phyloP scores from a whole-genome alignment of 2,329 filamentous ascomycete species.

The Phyllosticta citribraziliensis region DNA sequence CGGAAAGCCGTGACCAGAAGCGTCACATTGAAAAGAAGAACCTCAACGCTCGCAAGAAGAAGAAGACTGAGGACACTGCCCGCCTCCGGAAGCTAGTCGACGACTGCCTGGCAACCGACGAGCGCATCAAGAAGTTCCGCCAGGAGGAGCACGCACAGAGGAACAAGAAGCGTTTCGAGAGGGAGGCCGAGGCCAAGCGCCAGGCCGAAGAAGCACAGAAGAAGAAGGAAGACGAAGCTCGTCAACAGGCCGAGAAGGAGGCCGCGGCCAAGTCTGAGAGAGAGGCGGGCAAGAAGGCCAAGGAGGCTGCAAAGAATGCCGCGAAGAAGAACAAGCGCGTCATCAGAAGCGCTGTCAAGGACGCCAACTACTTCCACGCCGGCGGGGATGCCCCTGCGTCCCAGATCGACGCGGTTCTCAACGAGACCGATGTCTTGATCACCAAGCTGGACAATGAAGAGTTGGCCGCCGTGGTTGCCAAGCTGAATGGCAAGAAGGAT shows the following conservation, averaged over 20 bases:
- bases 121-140: constrained; percentile 96
- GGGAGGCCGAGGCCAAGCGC: constrained; percentile 84
- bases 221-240: constrained; percentile 75
- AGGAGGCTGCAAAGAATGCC: constrained; percentile 97
- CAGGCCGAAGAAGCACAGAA: constrained; percentile 75
- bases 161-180: constrained; percentile 88
- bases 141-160: constrained; percentile 86
- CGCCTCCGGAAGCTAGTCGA: constrained; percentile 86
- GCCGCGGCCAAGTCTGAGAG: constrained; percentile 75
- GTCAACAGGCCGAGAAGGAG: constrained; percentile 72
- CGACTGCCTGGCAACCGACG: constrained; percentile 71
- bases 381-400: constrained; percentile 59
- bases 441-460: constrained; percentile 84
- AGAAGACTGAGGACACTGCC: constrained; percentile 94
- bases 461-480: constrained; percentile 70
- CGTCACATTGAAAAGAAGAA: constrained; percentile 98
- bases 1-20: constrained; percentile 98
- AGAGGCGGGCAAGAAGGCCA: constrained; percentile 85
- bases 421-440: constrained; percentile 79
- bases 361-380: constrained; percentile 86
- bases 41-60: constrained; percentile 94
- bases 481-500: constrained; percentile 69
- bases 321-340: constrained; percentile 99
- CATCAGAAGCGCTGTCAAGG: constrained; percentile 86
- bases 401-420: constrained; percentile 72